Conservation (phyloP, 345 rosid genomes). For the Gossypium longicalyx region DNA sequence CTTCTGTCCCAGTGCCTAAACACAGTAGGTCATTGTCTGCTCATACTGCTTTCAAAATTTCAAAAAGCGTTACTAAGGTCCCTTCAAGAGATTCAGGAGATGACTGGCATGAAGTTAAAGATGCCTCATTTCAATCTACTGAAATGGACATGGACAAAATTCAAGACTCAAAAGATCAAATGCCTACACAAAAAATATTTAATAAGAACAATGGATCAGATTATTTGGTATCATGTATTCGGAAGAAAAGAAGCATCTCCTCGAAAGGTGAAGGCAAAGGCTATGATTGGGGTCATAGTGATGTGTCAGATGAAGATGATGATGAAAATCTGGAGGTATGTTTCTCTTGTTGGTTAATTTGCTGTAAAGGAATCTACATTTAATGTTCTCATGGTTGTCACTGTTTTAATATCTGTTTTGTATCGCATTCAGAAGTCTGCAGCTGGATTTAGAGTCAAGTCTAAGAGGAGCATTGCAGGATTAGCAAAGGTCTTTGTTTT, state of each 20-base stretch:
- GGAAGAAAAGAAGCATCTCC: constrained; percentile 36
- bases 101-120: constrained; percentile 29
- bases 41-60: constrained; percentile 49
- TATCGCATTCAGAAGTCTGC: constrained; percentile 38
- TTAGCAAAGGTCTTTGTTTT: constrained; percentile 57
- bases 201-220: constrained; percentile 33
- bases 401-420: constrained; percentile 10
- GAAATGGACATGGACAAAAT: constrained; percentile 29
- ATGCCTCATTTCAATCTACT: constrained; percentile 15
- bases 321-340: constrained; percentile 55
- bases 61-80: constrained; percentile 34
- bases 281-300: constrained; percentile 35
- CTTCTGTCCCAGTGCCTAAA: constrained; percentile 60
- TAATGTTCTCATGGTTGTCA: constrained; percentile 4
- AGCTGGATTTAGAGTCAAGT: constrained; percentile 53
- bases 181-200: constrained; percentile 21
- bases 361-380: not conserved
- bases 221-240: constrained; percentile 31
- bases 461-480: constrained; percentile 67
- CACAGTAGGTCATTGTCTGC: constrained; percentile 61
- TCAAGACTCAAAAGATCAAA: constrained; percentile 38
- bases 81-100: constrained; percentile 27
- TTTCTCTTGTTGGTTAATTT: constrained; percentile 1
- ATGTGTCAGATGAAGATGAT: constrained; percentile 39
- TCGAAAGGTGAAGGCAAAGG: constrained; percentile 41